Evolutionary conservation across 2,329 filamentous ascomycete species (phyloP).

Genomic region (Colletotrichum costaricense): DNA sequence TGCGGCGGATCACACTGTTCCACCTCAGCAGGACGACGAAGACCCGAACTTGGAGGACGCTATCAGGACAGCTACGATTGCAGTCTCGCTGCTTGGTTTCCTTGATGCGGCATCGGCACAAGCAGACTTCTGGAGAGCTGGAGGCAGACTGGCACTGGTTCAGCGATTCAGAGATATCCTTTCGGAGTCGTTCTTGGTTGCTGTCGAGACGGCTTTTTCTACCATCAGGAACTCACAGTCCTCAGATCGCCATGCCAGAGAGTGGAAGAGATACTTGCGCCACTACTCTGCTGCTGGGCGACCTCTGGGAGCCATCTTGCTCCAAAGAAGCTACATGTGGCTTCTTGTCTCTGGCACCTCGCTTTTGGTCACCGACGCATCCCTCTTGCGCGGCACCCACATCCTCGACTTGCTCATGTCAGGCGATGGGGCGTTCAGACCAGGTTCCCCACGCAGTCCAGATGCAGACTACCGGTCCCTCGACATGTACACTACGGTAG

Average conservation of each 20-base stretch:
- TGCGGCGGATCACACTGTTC: constrained; percentile 67
- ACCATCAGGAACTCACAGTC: constrained; percentile 84
- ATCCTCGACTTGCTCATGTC: constrained; percentile 81
- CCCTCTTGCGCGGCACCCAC: constrained; percentile 69
- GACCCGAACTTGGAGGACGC: constrained; percentile 73
- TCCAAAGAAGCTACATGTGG: constrained; percentile 90
- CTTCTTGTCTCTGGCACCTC: constrained; percentile 84
- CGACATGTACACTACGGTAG: constrained; percentile 76
- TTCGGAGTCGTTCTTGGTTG: constrained; percentile 85
- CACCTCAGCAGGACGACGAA: constrained; percentile 65
- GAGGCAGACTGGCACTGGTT: constrained; percentile 79
- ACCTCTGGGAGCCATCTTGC: constrained; percentile 89
- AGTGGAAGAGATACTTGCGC: constrained; percentile 89
- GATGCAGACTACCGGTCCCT: constrained; percentile 68
- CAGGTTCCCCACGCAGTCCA: constrained; percentile 51
- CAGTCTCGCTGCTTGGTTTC: constrained; percentile 90
- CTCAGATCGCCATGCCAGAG: constrained; percentile 73
- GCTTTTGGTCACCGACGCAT: constrained; percentile 73
- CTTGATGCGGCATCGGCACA: constrained; percentile 83
- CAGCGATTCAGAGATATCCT: constrained; percentile 78
- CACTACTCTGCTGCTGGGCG: constrained; percentile 84
- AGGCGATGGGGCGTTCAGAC: constrained; percentile 59
- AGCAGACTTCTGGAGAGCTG: constrained; percentile 82
- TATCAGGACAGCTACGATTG: constrained; percentile 77
- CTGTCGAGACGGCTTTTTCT: constrained; percentile 90